phyloP scores from a whole-genome alignment of 306 rosid species.

The Medicago lupulina region DNA sequence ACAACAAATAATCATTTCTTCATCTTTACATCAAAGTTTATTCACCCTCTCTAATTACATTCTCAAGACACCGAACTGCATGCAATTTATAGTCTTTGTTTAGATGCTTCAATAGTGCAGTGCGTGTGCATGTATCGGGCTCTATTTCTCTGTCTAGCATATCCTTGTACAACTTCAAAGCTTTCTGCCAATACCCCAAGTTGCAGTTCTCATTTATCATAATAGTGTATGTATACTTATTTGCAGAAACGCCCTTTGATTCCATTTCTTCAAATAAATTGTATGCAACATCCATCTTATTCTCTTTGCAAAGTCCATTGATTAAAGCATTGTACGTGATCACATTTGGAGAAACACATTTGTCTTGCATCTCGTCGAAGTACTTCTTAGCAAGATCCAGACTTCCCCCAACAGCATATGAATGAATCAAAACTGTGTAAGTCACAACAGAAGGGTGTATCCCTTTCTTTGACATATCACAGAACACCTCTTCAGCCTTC shows the following conservation, averaged over 20 bases:
- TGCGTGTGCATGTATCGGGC: constrained; percentile 76
- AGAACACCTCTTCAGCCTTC: constrained; percentile 64
- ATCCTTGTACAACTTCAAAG: constrained; percentile 68
- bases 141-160: constrained; percentile 75
- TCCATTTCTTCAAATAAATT: constrained; percentile 63
- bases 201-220: constrained; percentile 74
- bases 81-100: constrained; percentile 57
- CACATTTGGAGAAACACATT: constrained; percentile 71
- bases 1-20: constrained; percentile 39
- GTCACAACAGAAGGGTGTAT: constrained; percentile 79
- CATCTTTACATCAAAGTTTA: constrained; percentile 47
- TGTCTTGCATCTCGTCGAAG: constrained; percentile 71
- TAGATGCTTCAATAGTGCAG: constrained; percentile 67
- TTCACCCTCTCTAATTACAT: constrained; percentile 45
- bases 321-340: constrained; percentile 83
- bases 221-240: constrained; percentile 85
- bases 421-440: constrained; percentile 75
- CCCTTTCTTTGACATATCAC: constrained; percentile 72
- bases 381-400: constrained; percentile 62
- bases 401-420: constrained; percentile 63
- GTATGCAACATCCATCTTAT: constrained; percentile 66
- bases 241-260: constrained; percentile 66
- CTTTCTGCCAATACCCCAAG: constrained; percentile 69
- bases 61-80: constrained; percentile 58
- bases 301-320: constrained; percentile 72